Conservation (phyloP, 2,329 filamentous ascomycete species). For the Botryotinia convoluta region DNA sequence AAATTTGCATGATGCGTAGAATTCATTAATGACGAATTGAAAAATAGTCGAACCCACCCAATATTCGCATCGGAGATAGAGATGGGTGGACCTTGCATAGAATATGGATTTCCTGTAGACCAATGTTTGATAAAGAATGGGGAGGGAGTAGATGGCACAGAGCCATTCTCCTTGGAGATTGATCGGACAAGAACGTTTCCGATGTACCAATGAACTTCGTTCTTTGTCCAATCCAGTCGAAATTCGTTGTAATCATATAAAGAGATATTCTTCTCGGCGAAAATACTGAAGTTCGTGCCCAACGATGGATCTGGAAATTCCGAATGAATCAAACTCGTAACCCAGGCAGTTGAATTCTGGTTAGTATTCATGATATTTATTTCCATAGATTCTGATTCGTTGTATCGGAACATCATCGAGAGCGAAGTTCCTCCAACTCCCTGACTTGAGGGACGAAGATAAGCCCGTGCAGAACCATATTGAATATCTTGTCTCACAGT, state of each 20-base stretch:
- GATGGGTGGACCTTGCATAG: conserved; percentile 46
- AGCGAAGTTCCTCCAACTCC: conserved; percentile 43
- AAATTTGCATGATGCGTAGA: conserved; percentile 33
- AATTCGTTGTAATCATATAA: conserved; percentile 43
- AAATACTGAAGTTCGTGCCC: conserved; percentile 33
- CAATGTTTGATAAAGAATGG: conserved; percentile 48
- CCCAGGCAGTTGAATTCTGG: conserved; percentile 40
- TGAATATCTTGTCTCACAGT: conserved; percentile 47
- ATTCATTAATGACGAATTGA: conserved; percentile 47
- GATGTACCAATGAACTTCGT: conserved; percentile 45
- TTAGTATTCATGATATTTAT: conserved; percentile 48
- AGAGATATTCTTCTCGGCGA: conserved; percentile 12
- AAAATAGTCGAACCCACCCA: conserved; percentile 48
- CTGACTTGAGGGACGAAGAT: conserved; percentile 42
- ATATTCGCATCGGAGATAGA: conserved; percentile 43
- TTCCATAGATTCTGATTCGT: conserved; percentile 44
- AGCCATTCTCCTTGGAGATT: conserved; percentile 35
- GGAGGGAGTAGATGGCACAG: conserved; percentile 43
- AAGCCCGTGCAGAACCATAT: conserved; percentile 47
- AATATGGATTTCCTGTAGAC: conserved; percentile 46
- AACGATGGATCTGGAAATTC: conserved; percentile 41
- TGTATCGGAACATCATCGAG: conserved; percentile 47
- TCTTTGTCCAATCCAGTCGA: conserved; percentile 47
- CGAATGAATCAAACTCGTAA: conserved; percentile 41
- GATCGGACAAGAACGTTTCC: conserved; percentile 40